Evolutionary conservation across 164 flowering plant genomes (phyloP).

Genomic region (Chimonanthus praecox): DNA sequence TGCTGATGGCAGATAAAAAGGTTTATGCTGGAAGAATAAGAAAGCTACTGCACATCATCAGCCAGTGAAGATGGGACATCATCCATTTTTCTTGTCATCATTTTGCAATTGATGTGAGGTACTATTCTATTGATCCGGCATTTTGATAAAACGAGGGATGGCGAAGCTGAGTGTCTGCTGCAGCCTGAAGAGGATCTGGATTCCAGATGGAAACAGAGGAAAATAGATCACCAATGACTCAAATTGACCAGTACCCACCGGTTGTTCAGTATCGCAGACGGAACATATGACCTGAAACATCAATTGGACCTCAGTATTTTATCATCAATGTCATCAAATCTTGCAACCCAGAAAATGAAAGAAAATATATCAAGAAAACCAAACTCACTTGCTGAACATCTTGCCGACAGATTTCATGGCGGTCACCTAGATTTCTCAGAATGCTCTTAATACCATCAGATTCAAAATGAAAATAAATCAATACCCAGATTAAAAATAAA

Average conservation of each 20-base stretch:
- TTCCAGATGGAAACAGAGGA: background rate
- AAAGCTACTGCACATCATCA: too few relatives aligned
- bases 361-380: background rate
- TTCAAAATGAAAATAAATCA: slow-evolving; percentile 12
- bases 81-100: too few relatives aligned
- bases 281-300: slow-evolving; percentile 58
- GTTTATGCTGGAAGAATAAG: too few relatives aligned
- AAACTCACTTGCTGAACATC: slow-evolving; percentile 69
- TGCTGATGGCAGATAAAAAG: too few relatives aligned
- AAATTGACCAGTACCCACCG: slow-evolving; percentile 31
- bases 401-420: slow-evolving; percentile 70
- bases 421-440: slow-evolving; percentile 45
- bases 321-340: background rate
- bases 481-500: background rate
- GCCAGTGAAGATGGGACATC: too few relatives aligned
- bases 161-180: background rate
- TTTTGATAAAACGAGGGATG: background rate
- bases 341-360: background rate
- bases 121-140: too few relatives aligned
- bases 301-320: background rate
- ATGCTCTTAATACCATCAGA: slow-evolving; percentile 32
- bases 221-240: slow-evolving; percentile 5
- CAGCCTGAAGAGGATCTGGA: background rate
- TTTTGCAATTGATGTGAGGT: too few relatives aligned
- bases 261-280: slow-evolving; percentile 71